phyloP scores from a whole-genome alignment of 352 stramenopile species.

The Poterioochromonas sp. region DNA sequence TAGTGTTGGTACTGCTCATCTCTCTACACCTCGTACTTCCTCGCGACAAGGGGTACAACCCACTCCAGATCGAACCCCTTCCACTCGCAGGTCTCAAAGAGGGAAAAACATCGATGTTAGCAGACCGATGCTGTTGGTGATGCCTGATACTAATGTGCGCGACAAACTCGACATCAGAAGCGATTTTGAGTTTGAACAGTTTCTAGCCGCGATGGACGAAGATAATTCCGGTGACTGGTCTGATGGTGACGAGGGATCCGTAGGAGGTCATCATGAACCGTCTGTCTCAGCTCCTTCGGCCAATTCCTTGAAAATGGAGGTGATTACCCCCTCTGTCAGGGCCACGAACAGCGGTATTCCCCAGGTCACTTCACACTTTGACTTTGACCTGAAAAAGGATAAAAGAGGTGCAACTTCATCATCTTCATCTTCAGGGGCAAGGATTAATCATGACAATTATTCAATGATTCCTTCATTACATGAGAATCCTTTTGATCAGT shows the following conservation, averaged over 20 bases:
- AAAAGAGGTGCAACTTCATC: background rate
- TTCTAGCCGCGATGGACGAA: background rate
- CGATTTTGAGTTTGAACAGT: slow-evolving; percentile 7
- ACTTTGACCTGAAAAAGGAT: too few species aligned
- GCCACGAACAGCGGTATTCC: background rate
- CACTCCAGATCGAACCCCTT: background rate
- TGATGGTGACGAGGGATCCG: background rate
- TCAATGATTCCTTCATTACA: too few species aligned
- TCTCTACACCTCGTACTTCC: background rate
- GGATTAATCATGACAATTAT: too few species aligned
- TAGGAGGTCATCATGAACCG: background rate
- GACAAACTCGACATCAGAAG: background rate
- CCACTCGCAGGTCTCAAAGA: background rate
- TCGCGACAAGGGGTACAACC: background rate
- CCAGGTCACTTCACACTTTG: too few species aligned
- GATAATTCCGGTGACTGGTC: background rate
- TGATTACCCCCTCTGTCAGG: background rate
- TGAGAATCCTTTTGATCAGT: too few species aligned
- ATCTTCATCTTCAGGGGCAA: background rate
- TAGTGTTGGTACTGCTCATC: background rate
- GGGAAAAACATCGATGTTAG: background rate
- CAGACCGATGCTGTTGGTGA: background rate
- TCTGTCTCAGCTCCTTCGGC: background rate
- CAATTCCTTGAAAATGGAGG: background rate
- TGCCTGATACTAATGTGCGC: background rate